Evolutionary conservation across 179 eudicot genomes (phyloP), one percentile per base, ranked within the genome.

Genomic region (Gypsophila paniculata): DNA sequence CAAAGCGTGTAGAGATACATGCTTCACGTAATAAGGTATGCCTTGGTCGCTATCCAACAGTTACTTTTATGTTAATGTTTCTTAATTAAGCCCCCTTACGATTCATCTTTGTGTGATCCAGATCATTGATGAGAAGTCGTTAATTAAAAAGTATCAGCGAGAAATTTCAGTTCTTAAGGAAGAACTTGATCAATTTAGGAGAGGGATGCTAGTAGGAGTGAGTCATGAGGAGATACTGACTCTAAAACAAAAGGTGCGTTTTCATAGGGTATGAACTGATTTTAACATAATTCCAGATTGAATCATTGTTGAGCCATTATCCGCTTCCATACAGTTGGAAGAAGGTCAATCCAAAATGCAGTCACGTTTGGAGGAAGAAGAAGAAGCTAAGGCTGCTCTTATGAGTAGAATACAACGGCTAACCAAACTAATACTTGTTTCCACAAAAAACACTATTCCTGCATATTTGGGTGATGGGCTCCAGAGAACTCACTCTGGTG

Each of bases 161-260:
- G 95, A 89, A 81, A 89, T 87, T 74, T 85, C 83, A 54, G 75
- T 59, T 70, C 74, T 89, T 72, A 87, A 84, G 79, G 78, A 85
- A 80, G 93, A 88, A 77, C 93, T 88, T 82, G 78, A 85, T 72
- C 86, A 75, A 39, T 73, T 88, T 54, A 86, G 82, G 78, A 73
- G 77, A 51, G 89, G 86, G 61, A 80, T 73, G 81, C 68, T 74
- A 76, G 96, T 76, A 19, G 99, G 96, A 74, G 93, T 95, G 61
- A 92, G 80, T 76, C 96, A 88, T 36, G 98, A 95, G 82, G 99
- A 95, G 84, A 83, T 95, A 69, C 18, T 92, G 84, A 93, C 80
- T 70, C 82, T 93, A 72, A 87, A 79, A 75, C 98, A 95, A 70
- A 77, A 95, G 99, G 99, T 95, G 76, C 72, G 49, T 15, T 82